phyloP scores from a whole-genome alignment of 495 filamentous ascomycete species.

The Tuber borchii region DNA sequence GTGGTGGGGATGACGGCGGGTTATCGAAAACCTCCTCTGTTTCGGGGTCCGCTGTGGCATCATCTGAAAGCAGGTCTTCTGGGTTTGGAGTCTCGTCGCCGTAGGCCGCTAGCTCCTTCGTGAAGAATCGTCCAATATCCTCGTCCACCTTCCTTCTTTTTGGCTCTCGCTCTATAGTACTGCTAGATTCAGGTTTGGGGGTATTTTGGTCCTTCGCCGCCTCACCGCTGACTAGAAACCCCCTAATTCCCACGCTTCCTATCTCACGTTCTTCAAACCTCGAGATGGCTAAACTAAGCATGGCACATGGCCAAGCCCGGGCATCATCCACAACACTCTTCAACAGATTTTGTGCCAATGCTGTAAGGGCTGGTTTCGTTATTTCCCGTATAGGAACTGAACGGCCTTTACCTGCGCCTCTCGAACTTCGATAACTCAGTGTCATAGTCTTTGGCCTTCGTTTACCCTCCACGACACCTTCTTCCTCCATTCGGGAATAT shows the following conservation, averaged over 20 bases:
- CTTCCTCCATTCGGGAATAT: slow-evolving; percentile 79
- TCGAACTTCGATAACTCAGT: slow-evolving; percentile 65
- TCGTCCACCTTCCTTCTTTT: slow-evolving; percentile 53
- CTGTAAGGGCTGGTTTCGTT: slow-evolving; percentile 65
- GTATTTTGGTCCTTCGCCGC: slow-evolving; percentile 54
- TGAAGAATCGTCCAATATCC: slow-evolving; percentile 58
- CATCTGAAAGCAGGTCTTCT: slow-evolving; percentile 26
- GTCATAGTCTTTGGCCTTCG: slow-evolving; percentile 78
- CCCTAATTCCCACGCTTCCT: slow-evolving; percentile 77
- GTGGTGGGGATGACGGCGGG: background rate
- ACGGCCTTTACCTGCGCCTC: slow-evolving; percentile 60
- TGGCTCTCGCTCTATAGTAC: slow-evolving; percentile 41
- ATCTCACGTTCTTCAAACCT: slow-evolving; percentile 83
- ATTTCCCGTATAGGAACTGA: slow-evolving; percentile 66
- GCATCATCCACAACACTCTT: slow-evolving; percentile 68
- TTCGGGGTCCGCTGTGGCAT: slow-evolving; percentile 29
- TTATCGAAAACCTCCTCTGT: slow-evolving; percentile 44
- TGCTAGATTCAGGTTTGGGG: background rate
- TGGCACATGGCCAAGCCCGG: slow-evolving; percentile 78
- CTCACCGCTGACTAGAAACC: slow-evolving; percentile 73
- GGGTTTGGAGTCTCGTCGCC: slow-evolving; percentile 17
- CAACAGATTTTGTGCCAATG: slow-evolving; percentile 68
- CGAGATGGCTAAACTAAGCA: slow-evolving; percentile 74
- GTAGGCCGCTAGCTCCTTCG: slow-evolving; percentile 17
- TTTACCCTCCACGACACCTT: slow-evolving; percentile 83